Base-by-base conservation (phyloP, 345 rosid genomes). In the Nephelium lappaceum region DNA sequence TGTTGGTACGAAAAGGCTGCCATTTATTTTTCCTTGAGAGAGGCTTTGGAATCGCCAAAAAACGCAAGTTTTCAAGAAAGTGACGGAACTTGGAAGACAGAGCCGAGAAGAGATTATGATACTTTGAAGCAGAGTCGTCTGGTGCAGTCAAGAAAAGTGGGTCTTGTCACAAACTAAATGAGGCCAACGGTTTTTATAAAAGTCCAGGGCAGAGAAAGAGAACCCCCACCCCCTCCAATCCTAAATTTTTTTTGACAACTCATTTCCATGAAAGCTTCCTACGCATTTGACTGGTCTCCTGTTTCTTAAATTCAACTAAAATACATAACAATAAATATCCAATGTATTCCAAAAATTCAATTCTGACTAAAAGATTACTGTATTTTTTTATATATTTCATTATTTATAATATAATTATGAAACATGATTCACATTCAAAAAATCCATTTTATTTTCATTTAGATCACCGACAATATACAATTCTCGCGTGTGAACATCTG, bases 1-100 rank as follows among this genome's bases (percentile, higher is more conserved):
- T 81, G 83, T 58, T 85, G 93, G 81, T 79, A 78, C 73, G 88
- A 82, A 82, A 91, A 91, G 63, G 89, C 83, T 82, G 93, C 87
- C 95, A 91, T 89, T 69, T 45, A 31, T 79, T 64, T 42, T 39
- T 15, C 62, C 24, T 42, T n/a, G n/a, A 15, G 25, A 10, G 7
- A 73, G 82, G 71, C 79, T 74, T 80, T 74, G 82, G 69, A 74
- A 69, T 67, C 41, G 45, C 9, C 11, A 11, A 11, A 45, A 38
- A 60, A 23, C 31, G 83, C 73, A 77, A 53, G 76, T 71, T 81
- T 76, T 69, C 77, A 47, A 80, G 86, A 74, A 84, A 81, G 84
- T 70, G 88, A 77, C 58, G 24, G 76, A 55, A 65, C 55, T 31
- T 31, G 47, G 23, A 81, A 23, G 60, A 78, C 49, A 67, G 69